Evolutionary conservation across 192 early-diverging fungal species (phyloP).

Genomic region (Neocallimastix lanati): DNA sequence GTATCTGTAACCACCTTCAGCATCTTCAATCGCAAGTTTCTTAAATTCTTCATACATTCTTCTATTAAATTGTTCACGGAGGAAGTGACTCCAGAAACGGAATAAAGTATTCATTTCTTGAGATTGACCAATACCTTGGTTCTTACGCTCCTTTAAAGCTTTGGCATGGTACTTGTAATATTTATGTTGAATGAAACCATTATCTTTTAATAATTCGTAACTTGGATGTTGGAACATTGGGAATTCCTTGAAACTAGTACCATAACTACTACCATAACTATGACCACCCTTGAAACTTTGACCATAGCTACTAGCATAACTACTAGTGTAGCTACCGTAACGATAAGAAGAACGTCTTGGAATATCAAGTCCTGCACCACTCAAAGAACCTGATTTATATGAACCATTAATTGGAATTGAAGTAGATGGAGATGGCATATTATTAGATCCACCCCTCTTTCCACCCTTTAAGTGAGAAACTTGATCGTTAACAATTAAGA

Average conservation of each 20-base stretch:
- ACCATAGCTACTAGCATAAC: neutral
- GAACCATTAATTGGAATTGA: neutral
- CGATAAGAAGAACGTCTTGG: neutral
- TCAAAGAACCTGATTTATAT: neutral
- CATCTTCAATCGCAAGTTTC: constrained; percentile 72
- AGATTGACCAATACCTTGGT: constrained; percentile 66
- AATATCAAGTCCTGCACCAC: neutral
- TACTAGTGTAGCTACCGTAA: neutral
- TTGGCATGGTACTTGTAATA: constrained; percentile 87
- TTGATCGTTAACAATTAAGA: neutral
- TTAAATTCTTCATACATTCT: constrained; percentile 90
- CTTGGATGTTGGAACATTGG: constrained; percentile 50
- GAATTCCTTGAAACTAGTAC: neutral
- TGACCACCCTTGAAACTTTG: neutral
- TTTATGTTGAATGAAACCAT: constrained; percentile 91
- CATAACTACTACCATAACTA: neutral
- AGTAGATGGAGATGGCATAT: neutral
- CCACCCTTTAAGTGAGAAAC: neutral
- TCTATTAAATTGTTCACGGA: constrained; percentile 88
- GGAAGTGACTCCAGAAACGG: constrained; percentile 95
- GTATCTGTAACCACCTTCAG: constrained; percentile 68
- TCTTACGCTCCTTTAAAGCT: constrained; percentile 83
- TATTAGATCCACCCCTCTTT: neutral
- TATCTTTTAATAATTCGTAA: constrained; percentile 83
- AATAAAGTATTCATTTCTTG: constrained; percentile 95